Evolutionary conservation across 163 green algal species (phyloP).

Genomic region (Trebouxia gelatinosa): DNA sequence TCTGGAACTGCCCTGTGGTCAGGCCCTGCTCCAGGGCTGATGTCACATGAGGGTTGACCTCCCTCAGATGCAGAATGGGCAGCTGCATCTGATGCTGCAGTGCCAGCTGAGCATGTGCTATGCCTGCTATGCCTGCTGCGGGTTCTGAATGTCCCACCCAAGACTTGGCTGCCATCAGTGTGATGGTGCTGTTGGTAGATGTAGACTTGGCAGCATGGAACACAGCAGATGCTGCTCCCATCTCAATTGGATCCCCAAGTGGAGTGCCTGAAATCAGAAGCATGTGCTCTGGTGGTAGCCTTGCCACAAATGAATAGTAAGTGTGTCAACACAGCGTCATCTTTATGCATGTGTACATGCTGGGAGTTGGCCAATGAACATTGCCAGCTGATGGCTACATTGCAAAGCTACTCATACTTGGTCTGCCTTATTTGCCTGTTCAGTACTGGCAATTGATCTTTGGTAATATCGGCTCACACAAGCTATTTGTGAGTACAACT

Average conservation of each 20-base stretch:
- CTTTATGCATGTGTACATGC: too few species aligned
- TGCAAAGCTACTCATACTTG: too few species aligned
- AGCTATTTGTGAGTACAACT: too few species aligned
- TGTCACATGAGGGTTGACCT: conserved; percentile 60
- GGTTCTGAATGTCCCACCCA: conserved; percentile 83
- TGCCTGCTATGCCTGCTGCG: conserved; percentile 58
- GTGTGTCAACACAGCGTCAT: too few species aligned
- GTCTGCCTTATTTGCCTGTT: too few species aligned
- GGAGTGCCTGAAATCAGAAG: conserved; percentile 48
- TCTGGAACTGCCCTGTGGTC: background rate
- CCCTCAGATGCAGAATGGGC: conserved; percentile 52
- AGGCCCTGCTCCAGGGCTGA: background rate
- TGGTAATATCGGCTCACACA: too few species aligned
- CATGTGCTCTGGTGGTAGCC: conserved; percentile 79
- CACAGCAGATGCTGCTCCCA: conserved; percentile 66
- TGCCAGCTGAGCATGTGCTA: conserved; percentile 36
- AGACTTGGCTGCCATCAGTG: conserved; percentile 57
- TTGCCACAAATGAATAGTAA: too few species aligned
- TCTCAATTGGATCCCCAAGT: conserved; percentile 85
- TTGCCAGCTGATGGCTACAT: too few species aligned
- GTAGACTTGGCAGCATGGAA: conserved; percentile 31
- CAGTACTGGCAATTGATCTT: too few species aligned
- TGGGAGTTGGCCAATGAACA: too few species aligned
- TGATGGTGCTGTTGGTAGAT: background rate
- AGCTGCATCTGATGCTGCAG: conserved; percentile 15